phyloP scores from a whole-genome alignment of 2,329 filamentous ascomycete species.

The Aurifilum marmelostoma region DNA sequence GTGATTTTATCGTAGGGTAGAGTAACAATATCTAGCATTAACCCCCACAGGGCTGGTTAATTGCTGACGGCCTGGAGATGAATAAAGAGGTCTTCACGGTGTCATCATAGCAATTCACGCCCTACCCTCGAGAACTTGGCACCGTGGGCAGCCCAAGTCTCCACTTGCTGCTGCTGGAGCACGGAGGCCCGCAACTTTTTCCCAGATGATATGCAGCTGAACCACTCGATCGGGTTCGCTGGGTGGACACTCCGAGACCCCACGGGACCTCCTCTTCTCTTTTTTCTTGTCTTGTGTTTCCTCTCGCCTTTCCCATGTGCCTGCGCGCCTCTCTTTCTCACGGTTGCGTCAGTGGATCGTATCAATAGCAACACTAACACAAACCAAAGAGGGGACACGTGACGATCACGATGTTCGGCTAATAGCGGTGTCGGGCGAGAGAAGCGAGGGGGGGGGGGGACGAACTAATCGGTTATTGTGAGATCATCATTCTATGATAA shows the following conservation, averaged over 20 bases:
- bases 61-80: neutral
- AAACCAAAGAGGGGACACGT: neutral
- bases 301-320: neutral
- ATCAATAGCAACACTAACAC: neutral
- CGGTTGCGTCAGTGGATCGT: neutral
- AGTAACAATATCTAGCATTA: too few relatives aligned
- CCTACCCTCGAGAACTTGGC: neutral
- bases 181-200: neutral
- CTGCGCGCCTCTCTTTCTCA: neutral
- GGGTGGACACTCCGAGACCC: neutral
- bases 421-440: neutral
- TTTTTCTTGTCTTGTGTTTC: too few relatives aligned
- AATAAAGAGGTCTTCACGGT: neutral
- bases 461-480: neutral
- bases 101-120: neutral
- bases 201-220: constrained; percentile 5
- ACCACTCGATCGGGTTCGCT: constrained; percentile 2
- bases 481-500: neutral
- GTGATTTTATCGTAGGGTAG: too few relatives aligned
- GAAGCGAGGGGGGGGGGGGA: too few relatives aligned
- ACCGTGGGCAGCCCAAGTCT: neutral
- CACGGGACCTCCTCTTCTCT: neutral
- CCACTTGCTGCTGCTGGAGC: neutral
- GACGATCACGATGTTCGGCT: neutral
- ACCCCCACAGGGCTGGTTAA: neutral